Base-by-base conservation (phyloP, 1,284 basidiomycete species). In the Leccinum solheimii region DNA sequence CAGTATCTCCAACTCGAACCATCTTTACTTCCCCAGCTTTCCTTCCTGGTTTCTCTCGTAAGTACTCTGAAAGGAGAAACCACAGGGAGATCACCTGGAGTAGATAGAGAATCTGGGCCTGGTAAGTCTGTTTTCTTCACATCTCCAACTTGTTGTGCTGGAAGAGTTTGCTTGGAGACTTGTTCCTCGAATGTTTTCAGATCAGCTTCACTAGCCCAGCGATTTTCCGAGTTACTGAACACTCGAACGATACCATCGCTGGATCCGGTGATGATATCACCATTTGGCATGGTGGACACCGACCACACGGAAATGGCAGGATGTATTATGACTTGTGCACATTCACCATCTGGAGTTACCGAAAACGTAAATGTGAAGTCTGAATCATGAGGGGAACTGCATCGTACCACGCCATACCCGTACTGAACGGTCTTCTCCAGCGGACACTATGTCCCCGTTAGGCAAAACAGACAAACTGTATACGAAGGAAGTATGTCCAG, bases 261-360 rank as follows among this genome's bases (percentile, higher is more conserved):
- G 43, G 90, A 86, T 4, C 95, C 95, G 58, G 91, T 95, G 30
- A 93, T 90, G 66, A 98, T 89, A 73, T 98, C 97, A 45, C 91
- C 89, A 63, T 94, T 94, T 0, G 91, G 85, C 80, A 95, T 88
- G 1, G 88, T 83, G 0, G 92, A 87, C 5, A 96, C 91, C 1
- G 91, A 81, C 97, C 97, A 99, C 3, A 98, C 91, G 16, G 94
- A 98, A 64, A 96, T 92, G 4, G 94, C 94, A 3, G 97, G 96
- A 66, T 97, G 92, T 2, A 92, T 84, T 67, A 99, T 88, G 6
- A 91, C 91, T 76, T 99, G 96, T 2, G 85, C 76, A 64, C 93
- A 90, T 71, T 92, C 87, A 16, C 92, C 88, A 70, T 91, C 86
- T 81, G 72, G 64, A 54, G 67, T 62, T 45, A 32, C 10, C 52